Evolutionary conservation across 768 basidiomycete genomes (phyloP), one percentile per base, ranked within the genome.

Genomic region (Auriscalpium orientale): DNA sequence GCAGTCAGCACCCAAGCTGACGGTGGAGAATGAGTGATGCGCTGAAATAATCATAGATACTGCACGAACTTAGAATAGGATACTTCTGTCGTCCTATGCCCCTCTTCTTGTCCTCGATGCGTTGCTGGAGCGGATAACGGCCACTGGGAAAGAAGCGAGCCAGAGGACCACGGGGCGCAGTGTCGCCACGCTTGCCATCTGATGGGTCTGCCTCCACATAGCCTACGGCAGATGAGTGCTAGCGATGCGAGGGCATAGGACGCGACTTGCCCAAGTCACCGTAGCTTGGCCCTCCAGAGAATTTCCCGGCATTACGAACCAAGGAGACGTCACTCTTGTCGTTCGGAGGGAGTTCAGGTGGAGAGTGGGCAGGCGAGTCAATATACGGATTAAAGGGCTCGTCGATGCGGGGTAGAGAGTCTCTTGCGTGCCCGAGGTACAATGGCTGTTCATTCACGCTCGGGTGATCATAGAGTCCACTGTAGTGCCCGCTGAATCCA

Each of bases 61-160:
- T 38, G 43, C 12, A 73, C 81, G 58, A 57, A 92, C 92, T 88
- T 45, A 86, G 78, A 58, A 85, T 82, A 35, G 91, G 91, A 68
- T 88, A 79, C 58, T 68, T 80, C 71, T 98, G 95, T 20, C 89
- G 78, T 8, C 88, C 89, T 49, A 95, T 79, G 1, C 92, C 91
- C 34, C 87, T 79, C 66, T 81, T 87, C 76, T 95, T 95, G 65
- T 90, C 79, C 65, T 94, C 88, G 65, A 97, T 93, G 49, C 87
- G 80, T 65, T 95, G 87, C 58, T 89, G 81, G 34, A 88, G 43
- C 5, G 87, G 86, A 56, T 85, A 84, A 56, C 55, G 60, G 8
- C 60, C 62, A 4, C 22, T 40, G 28, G 58, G 37, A 2, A 55
- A 20, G 53, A 51, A 57, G 3, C 59, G 59, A 45, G 33, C 22